Evolutionary conservation across 2,329 filamentous ascomycete genomes (phyloP).

Genomic region (Akanthomyces uredinophilus): DNA sequence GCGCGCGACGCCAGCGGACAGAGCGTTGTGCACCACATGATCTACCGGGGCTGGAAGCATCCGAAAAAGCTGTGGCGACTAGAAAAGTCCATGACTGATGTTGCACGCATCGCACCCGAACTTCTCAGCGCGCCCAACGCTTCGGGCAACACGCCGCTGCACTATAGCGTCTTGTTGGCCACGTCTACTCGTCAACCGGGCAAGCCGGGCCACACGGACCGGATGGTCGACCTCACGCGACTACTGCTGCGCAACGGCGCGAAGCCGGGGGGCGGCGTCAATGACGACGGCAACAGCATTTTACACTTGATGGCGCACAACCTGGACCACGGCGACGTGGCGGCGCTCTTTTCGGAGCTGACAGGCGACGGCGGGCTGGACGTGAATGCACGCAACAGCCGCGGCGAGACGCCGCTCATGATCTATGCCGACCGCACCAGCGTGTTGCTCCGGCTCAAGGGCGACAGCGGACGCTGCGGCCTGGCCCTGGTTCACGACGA

Average conservation of each 20-base stretch:
- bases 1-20: conserved; percentile 3
- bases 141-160: conserved; percentile 1
- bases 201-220: neutral
- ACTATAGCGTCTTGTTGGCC: conserved; percentile 2
- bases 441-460: neutral
- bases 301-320: conserved; percentile 2
- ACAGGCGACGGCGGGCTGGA: conserved; percentile 12
- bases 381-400: conserved; percentile 16
- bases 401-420: conserved; percentile 18
- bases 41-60: neutral
- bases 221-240: neutral
- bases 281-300: conserved; percentile 1
- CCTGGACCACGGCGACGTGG: neutral
- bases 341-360: conserved; percentile 12
- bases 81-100: neutral
- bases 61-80: neutral
- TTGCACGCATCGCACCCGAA: neutral
- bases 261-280: neutral
- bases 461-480: neutral
- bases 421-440: neutral
- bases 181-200: neutral
- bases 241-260: conserved; percentile 4
- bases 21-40: conserved; percentile 2
- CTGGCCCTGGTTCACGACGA: neutral
- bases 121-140: neutral